These are phyloP conservation scores for Dryadomyces sulphureus DNA, from an alignment of 2,329 filamentous ascomycete genomes.

Conservation along the genomic window DNA sequence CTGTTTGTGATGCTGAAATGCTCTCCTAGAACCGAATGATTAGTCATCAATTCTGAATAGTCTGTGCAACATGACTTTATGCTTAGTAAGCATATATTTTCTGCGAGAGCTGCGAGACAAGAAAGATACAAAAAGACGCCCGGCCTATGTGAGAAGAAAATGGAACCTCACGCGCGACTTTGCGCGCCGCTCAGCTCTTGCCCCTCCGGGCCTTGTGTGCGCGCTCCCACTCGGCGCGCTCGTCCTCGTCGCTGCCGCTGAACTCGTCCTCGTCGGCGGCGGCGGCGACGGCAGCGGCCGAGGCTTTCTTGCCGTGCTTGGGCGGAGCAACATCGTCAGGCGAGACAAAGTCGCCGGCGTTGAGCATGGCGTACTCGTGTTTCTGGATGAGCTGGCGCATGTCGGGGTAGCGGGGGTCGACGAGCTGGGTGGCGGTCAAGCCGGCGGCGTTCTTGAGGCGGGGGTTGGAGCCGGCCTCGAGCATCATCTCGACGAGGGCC, in stretches of 20 bases:
- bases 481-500: constrained; percentile 61
- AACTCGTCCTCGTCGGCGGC: constrained; percentile 44
- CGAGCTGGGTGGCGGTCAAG: constrained; percentile 55
- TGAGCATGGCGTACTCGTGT: constrained; percentile 48
- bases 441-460: constrained; percentile 55
- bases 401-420: constrained; percentile 52
- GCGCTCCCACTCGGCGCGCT: constrained; percentile 46
- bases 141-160: background rate
- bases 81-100: background rate
- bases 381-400: constrained; percentile 50
- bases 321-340: constrained; percentile 13
- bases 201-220: constrained; percentile 19
- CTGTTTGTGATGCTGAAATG: background rate
- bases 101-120: background rate
- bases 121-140: background rate
- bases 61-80: background rate
- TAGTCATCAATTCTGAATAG: background rate
- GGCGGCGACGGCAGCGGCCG: constrained; percentile 11
- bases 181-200: background rate
- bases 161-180: background rate
- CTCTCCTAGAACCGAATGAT: background rate
- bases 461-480: constrained; percentile 56
- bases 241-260: constrained; percentile 49
- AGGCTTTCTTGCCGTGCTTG: constrained; percentile 3
- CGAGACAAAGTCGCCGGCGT: constrained; percentile 41